Evolutionary conservation across 2,329 filamentous ascomycete species (phyloP), one percentile per base, ranked within the genome.

Genomic region (Penicillium sp.): DNA sequence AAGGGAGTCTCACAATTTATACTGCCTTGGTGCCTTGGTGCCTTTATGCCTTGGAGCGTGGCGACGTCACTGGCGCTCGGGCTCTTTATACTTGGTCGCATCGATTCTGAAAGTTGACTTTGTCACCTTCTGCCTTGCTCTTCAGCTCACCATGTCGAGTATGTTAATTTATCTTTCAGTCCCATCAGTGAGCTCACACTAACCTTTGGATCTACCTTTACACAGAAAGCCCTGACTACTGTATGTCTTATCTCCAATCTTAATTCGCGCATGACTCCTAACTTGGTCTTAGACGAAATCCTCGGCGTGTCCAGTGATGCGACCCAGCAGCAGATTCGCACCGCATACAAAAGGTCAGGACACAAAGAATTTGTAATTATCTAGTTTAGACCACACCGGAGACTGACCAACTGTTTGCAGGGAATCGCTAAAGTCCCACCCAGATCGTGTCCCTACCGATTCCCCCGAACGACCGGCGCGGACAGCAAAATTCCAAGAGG

Each of bases 391-490:
- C 7, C 7, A 20, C 18, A 37, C 15, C 7, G 18, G 15, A 53
- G 33, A 48, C 55, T 59, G 46, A 42, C 52, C 40, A 42, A 44
- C 27, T 44, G 18, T 43, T 4, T n/a, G 2, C 64, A 90, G 87
- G 66, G 88, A 88, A 62, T 92, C 92, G 4, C 78, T 97, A 40
- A 95, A 93, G 72, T 90, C 88, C 56, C 92, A 97, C 69, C 92
- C 92, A 1, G 93, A 98, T 69, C 88, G 93, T 52, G 89, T 98
- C 35, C 80, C 90, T 25, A 75, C 81, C 57, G 83, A 90, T 72
- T 92, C 89, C 4, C 89, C 91, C 32, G 90, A 97, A 61, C 88
- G 92, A 56, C 71, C 82, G 20, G 72, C 81, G 10, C 87, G 91
- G 64, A 98, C 93, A 5, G 88, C 87, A 65, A 86, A 86, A 67